A percentile compares a stretch with the other conserved stretches of the same genome.
These are phyloP conservation scores for Parastagonospora avenae DNA, from an alignment of 2,329 filamentous ascomycete species.

Conservation along the genomic window DNA sequence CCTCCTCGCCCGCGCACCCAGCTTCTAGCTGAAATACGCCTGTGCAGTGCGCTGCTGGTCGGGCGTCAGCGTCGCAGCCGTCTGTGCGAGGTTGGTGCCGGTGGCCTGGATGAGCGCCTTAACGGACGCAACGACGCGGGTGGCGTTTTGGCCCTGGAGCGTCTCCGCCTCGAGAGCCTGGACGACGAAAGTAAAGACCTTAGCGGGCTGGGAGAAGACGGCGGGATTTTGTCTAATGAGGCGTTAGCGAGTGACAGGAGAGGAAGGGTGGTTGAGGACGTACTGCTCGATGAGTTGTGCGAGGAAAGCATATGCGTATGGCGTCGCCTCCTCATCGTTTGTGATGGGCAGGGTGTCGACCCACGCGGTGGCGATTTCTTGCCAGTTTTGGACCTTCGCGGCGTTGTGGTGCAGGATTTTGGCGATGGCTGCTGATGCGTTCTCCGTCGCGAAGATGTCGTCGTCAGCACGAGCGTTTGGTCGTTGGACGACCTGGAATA, in stretches of 20 bases:
- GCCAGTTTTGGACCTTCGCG: conserved; percentile 73
- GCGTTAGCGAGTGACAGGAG: not conserved
- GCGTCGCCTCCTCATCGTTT: conserved; percentile 96
- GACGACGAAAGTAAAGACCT: conserved; percentile 83
- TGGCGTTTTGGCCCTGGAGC: conserved; percentile 81
- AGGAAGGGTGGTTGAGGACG: conserved; percentile 52
- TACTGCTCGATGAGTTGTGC: conserved; percentile 93
- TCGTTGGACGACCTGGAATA: conserved; percentile 84
- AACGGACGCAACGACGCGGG: conserved; percentile 74
- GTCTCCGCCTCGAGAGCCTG: conserved; percentile 91
- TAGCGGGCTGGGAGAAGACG: conserved; percentile 76
- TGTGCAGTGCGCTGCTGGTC: conserved; percentile 81
- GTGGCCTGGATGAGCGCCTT: conserved; percentile 78
- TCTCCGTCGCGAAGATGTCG: conserved; percentile 96
- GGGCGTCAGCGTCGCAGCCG: conserved; percentile 75
- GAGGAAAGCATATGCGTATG: conserved; percentile 92
- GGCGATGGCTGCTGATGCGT: conserved; percentile 92
- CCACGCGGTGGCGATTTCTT: conserved; percentile 83
- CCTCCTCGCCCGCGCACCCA: not conserved
- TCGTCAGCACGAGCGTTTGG: conserved; percentile 86
- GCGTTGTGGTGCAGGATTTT: conserved; percentile 95
- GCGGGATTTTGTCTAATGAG: conserved; percentile 76
- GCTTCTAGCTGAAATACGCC: conserved; percentile 71
- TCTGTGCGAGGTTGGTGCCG: conserved; percentile 74
- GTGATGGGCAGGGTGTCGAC: conserved; percentile 87